Evolutionary conservation across 129 eudicot genomes (phyloP), one percentile per base, ranked within the genome.

Genomic region (Centrapalus pauciflorus): DNA sequence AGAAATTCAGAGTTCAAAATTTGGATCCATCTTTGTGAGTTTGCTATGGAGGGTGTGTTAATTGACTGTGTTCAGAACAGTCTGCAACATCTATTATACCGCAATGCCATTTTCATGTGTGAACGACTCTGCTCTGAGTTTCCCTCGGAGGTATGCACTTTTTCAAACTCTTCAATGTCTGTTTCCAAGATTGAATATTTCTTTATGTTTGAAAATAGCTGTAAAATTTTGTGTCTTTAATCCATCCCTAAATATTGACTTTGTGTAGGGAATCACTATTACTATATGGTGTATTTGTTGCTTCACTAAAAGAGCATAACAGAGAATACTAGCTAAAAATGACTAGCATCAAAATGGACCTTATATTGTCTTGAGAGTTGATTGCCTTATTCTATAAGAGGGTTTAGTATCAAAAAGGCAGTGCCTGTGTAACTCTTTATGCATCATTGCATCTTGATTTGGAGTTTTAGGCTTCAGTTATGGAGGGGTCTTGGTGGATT

Each of bases 121-220:
- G 92, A 93, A 48, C 96, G 96, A 12, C 96, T 93, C 66, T 93
- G 99, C 51, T 85, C 99, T 4, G 92, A 93, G 82, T 93, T 88
- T 64, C 95, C 96, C 16, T 77, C 96, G 0, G 99, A 93, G 96
- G 98, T 93, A 57, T 33, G 35, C 28, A 19, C 13, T 28, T 14
- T 26, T 48, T 5, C 4, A 3, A 6, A 1, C 27, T 12, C 35
- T 40, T 52, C 21, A 20, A 35, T 37, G 48, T 29, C 4, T 1
- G 17, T 55, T 29, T 37, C 38, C 45, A 0, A 65, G 70, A 66
- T 66, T 57, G 37, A 14, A 29, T 50, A 16, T 19, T 12, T 26
- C 11, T 13, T 34, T 27, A 40, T 73, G 57, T 16, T 24, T 17
- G 11, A 40, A 8, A 2, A 21, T 65, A 17, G 4, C 20, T 13